Percentiles rank a stretch among this genome's conserved stretches.
Evolutionary conservation across 768 basidiomycete species (phyloP).

Genomic region (Boletus sp.): DNA sequence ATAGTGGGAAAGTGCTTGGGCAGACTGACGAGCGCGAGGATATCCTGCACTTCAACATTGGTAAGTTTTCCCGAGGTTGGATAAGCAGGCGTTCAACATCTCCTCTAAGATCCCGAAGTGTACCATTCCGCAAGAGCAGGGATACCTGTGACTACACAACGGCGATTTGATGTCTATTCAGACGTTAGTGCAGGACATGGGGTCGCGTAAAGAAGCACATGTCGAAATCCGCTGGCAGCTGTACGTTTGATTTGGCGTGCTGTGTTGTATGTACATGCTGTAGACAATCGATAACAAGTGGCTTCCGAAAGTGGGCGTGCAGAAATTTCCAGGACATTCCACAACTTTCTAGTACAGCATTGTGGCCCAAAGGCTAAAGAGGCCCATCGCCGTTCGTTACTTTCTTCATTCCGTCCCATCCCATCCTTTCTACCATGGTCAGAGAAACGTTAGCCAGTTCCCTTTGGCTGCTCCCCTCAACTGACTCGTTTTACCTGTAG

Average conservation of each 20-base stretch:
- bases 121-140: conserved; percentile 69
- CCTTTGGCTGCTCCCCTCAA: background rate
- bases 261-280: background rate
- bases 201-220: background rate
- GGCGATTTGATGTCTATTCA: conserved; percentile 90
- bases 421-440: conserved; percentile 48
- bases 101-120: conserved; percentile 56
- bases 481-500: conserved; percentile 37
- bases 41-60: conserved; percentile 79
- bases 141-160: conserved; percentile 89
- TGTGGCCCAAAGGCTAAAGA: conserved; percentile 28
- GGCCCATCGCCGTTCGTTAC: conserved; percentile 11
- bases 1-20: conserved; percentile 70
- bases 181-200: conserved; percentile 50
- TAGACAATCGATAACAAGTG: background rate
- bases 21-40: conserved; percentile 77
- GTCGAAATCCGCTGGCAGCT: background rate
- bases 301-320: conserved; percentile 21
- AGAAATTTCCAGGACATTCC: conserved; percentile 37
- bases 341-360: conserved; percentile 33
- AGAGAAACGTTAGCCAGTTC: conserved; percentile 54
- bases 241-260: background rate
- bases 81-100: background rate
- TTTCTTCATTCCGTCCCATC: conserved; percentile 12
- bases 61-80: conserved; percentile 43